Percentiles rank a stretch among this genome's conserved stretches.
Evolutionary conservation across 2,329 filamentous ascomycete genomes (phyloP).

Genomic region (Didymella pinodella): DNA sequence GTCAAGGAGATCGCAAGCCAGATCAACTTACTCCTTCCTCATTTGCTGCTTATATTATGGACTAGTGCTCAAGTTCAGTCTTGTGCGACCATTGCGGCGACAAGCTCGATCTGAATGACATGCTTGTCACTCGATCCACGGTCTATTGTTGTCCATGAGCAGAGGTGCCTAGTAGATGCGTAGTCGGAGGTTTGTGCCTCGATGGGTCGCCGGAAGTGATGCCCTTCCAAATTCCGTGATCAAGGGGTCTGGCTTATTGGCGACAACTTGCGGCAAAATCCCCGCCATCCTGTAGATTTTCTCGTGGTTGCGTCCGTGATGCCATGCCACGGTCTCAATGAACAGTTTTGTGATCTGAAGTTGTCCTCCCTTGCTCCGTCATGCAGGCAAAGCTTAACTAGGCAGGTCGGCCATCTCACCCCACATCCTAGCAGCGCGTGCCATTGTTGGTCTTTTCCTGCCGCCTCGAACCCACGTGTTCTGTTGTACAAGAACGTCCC

Average conservation of each 20-base stretch:
- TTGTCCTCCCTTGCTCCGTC: slow-evolving; percentile 5
- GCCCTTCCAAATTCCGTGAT: neutral
- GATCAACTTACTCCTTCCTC: neutral
- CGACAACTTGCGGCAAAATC: neutral
- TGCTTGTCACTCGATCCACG: neutral
- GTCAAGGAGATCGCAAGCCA: neutral
- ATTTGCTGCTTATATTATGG: neutral
- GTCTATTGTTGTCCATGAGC: neutral
- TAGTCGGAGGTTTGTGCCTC: neutral
- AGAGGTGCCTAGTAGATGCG: neutral
- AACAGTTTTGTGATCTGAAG: neutral
- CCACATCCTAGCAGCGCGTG: slow-evolving; percentile 30
- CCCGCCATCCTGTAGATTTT: neutral
- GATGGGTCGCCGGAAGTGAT: neutral
- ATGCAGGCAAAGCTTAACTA: slow-evolving; percentile 13
- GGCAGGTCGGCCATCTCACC: slow-evolving; percentile 8
- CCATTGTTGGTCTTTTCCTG: slow-evolving; percentile 16
- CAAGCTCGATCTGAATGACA: neutral
- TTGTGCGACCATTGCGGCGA: slow-evolving; percentile 5
- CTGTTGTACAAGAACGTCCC: slow-evolving; percentile 33
- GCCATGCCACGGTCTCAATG: neutral
- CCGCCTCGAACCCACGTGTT: slow-evolving; percentile 31
- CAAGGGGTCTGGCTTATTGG: slow-evolving; percentile 2
- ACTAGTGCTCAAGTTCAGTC: neutral
- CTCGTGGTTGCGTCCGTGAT: neutral